Evolutionary conservation across 148 eudicot genomes (phyloP).

Genomic region (Selenicereus undatus): DNA sequence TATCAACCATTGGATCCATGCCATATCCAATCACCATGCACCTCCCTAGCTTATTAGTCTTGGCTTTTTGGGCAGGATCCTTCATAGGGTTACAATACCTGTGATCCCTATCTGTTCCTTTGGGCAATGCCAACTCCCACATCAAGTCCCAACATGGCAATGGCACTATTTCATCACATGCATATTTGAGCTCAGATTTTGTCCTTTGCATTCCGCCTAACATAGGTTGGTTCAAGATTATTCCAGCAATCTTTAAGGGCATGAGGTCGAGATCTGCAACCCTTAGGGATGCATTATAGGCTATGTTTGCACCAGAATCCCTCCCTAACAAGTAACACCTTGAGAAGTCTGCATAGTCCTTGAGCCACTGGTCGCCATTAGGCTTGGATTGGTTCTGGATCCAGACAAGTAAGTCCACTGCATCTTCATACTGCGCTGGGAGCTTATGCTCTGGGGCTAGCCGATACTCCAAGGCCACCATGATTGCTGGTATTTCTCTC

Average conservation of each 20-base stretch:
- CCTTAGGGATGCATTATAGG: slow-evolving; percentile 47
- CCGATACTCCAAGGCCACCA: slow-evolving; percentile 48
- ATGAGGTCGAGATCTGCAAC: slow-evolving; percentile 28
- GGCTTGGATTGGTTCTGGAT: slow-evolving; percentile 33
- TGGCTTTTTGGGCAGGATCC: slow-evolving; percentile 31
- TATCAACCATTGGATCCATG: slow-evolving; percentile 70
- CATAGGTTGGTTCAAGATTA: slow-evolving; percentile 57
- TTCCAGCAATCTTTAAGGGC: slow-evolving; percentile 41
- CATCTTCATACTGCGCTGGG: slow-evolving; percentile 81
- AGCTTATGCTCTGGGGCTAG: slow-evolving; percentile 68
- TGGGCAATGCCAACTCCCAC: slow-evolving; percentile 67
- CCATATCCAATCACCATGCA: slow-evolving; percentile 74
- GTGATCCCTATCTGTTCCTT: slow-evolving; percentile 58
- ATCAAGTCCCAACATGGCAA: slow-evolving; percentile 51
- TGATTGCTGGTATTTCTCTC: slow-evolving; percentile 38
- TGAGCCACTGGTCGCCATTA: slow-evolving; percentile 54
- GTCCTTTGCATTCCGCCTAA: slow-evolving; percentile 53
- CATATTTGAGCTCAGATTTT: slow-evolving; percentile 44
- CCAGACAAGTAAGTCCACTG: slow-evolving; percentile 55
- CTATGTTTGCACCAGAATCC: slow-evolving; percentile 65
- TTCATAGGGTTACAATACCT: slow-evolving; percentile 60
- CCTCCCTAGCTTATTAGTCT: slow-evolving; percentile 40
- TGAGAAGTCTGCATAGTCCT: slow-evolving; percentile 54
- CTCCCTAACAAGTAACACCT: slow-evolving; percentile 48
- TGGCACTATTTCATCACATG: slow-evolving; percentile 46